Conservation (phyloP, 495 filamentous ascomycete species). For the Neurospora sp. region DNA sequence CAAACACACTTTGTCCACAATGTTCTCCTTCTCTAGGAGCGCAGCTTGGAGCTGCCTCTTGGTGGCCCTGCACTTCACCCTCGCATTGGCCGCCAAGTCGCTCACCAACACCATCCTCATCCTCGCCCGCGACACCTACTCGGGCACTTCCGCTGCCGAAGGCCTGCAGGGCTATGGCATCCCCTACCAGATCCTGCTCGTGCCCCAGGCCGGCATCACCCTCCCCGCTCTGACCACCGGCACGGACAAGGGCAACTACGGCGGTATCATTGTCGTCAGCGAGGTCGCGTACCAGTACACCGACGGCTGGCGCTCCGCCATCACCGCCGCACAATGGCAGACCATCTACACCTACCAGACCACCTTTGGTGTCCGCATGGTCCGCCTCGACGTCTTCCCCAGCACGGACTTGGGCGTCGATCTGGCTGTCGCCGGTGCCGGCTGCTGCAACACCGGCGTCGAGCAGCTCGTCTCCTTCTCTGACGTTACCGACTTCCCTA, state of each 20-base stretch:
- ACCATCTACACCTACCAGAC: conserved; percentile 48
- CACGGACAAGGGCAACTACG: conserved; percentile 42
- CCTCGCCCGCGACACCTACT: conserved; percentile 42
- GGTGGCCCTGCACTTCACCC: background rate
- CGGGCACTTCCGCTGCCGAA: conserved; percentile 37
- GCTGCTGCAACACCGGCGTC: conserved; percentile 30
- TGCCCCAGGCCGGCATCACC: conserved; percentile 40
- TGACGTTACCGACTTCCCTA: conserved; percentile 37
- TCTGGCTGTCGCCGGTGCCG: conserved; percentile 17
- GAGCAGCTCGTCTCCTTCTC: conserved; percentile 45
- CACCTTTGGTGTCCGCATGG: conserved; percentile 49
- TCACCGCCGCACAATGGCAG: conserved; percentile 49
- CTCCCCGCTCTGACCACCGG: conserved; percentile 41
- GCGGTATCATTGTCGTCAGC: conserved; percentile 46
- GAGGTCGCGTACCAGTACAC: conserved; percentile 49
- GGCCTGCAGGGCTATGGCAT: conserved; percentile 54
- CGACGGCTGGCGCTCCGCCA: conserved; percentile 39
- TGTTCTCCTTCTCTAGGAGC: background rate
- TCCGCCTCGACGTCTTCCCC: conserved; percentile 49
- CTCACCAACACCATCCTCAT: conserved; percentile 42
- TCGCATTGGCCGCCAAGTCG: conserved; percentile 10
- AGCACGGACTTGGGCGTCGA: conserved; percentile 38
- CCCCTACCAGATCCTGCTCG: conserved; percentile 44
- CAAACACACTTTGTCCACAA: background rate
- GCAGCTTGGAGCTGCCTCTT: background rate